Conservation (phyloP, 2,329 filamentous ascomycete species). For the Colletotrichum aenigma region DNA sequence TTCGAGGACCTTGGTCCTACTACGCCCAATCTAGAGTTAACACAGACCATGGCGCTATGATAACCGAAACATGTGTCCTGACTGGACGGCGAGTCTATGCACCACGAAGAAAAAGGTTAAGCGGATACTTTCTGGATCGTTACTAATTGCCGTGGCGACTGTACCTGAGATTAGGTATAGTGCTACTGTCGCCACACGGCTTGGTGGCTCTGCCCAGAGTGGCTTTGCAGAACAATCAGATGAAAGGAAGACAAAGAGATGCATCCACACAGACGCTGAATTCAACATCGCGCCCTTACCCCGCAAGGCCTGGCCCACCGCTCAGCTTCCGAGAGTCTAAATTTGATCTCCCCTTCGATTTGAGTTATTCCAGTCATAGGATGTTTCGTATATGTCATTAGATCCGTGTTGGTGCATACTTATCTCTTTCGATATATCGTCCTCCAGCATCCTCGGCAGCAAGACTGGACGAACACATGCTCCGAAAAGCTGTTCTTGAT, state of each 20-base stretch:
- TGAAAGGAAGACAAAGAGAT: neutral
- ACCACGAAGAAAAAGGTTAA: neutral
- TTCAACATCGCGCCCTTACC: neutral
- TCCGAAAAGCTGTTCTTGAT: neutral
- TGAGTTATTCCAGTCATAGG: neutral
- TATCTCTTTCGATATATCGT: neutral
- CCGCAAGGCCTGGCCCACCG: neutral
- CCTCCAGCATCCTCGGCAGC: neutral
- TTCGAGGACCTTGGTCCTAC: neutral
- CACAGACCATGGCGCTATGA: neutral
- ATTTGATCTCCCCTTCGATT: neutral
- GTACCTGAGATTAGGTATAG: neutral
- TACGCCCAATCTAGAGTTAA: neutral
- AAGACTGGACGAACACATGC: neutral
- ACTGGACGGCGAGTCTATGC: neutral
- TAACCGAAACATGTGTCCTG: neutral
- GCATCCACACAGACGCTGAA: neutral
- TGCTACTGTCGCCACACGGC: neutral
- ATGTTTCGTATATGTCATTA: neutral
- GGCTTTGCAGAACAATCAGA: neutral
- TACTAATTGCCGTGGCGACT: neutral
- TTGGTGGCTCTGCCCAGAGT: neutral
- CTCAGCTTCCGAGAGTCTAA: neutral
- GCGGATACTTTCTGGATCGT: neutral
- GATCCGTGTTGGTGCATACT: neutral